phyloP scores from a whole-genome alignment of 164 flowering plant genomes.

The Kingdonia uniflora region DNA sequence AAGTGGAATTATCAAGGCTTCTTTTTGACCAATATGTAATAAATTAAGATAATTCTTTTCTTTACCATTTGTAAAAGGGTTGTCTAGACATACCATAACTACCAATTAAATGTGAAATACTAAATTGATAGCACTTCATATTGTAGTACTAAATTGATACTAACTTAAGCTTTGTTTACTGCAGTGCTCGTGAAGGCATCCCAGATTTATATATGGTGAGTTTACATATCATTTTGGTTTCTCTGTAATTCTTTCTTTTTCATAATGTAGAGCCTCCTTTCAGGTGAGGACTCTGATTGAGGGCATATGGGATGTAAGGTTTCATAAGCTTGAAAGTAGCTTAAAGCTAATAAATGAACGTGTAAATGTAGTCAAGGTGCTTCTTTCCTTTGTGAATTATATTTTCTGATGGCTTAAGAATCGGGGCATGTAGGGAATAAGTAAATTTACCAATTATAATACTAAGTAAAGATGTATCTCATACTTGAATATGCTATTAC shows the following conservation, averaged over 20 bases:
- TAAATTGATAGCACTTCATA: too few species aligned
- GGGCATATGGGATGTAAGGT: slow-evolving; percentile 79
- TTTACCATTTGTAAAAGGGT: too few species aligned
- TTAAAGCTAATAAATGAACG: slow-evolving; percentile 64
- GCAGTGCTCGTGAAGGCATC: slow-evolving; percentile 83
- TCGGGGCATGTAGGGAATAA: not conserved
- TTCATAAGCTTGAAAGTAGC: slow-evolving; percentile 76
- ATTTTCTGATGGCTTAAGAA: not conserved
- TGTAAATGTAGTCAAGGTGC: slow-evolving; percentile 76
- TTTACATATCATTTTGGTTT: not conserved
- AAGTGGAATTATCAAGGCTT: slow-evolving; percentile 81
- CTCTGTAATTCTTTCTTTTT: not conserved
- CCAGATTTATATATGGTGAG: slow-evolving; percentile 86
- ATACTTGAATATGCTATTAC: not conserved
- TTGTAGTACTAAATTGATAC: not conserved
- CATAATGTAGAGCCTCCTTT: not conserved
- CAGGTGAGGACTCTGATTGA: slow-evolving; percentile 85
- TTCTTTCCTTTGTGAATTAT: not conserved
- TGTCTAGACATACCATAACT: too few species aligned
- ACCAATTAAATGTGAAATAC: not conserved
- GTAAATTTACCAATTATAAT: not conserved
- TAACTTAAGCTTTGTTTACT: slow-evolving; percentile 9
- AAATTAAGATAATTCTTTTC: too few species aligned
- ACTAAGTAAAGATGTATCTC: not conserved
- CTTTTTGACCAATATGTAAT: slow-evolving; percentile 72